Base-by-base conservation (phyloP, 805 yeast species). In the Ogataea angusta region DNA sequence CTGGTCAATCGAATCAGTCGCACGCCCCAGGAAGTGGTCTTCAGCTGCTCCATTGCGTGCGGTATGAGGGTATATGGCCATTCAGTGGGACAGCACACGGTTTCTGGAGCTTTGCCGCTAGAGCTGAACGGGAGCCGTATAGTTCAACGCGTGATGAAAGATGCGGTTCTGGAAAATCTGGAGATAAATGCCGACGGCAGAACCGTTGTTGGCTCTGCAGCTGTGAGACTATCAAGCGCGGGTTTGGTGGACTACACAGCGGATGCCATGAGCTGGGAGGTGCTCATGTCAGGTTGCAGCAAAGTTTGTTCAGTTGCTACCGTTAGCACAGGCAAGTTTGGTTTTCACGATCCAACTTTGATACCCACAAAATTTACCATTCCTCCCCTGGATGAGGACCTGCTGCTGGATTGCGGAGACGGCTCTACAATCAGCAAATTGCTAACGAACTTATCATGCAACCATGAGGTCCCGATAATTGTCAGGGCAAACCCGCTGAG, bases 371-470 rank as follows among this genome's bases (percentile, higher is more conserved):
- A 28, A 3, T 46, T 45, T 23, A 17, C 13, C 2, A 28, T 51
- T 5, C 51, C 52, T 7, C 24, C 24, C 6, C 29, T 51, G 12
- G 36, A 43, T 10, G 15, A 38, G 2, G 25, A 33, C 2, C 30
- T 51, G 21, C 16, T 40, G 5, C 23, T 18, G 3, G 21, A 24
- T 14, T 51, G 55, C 30, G 41, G 37, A 15, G 23, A 15, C 6
- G 30, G 26, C 8, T 47, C 54, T 10, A 43, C 50, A 5, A 38
- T 50, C 25, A 41, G 33, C 34, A 19, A 9, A 5, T 4, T 40
- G 6, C 9, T 47, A 12, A 10, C n/a, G 2, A 10, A 30, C 10
- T 14, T 43, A 15, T 15, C 43, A 10, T n/a, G 34, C n/a, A 36
- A 40, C 15, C 36, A 34, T 12, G 27, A 24, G 2, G 18, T 42